Conservation (phyloP, 257 asterid species). For the Catharanthus roseus region DNA sequence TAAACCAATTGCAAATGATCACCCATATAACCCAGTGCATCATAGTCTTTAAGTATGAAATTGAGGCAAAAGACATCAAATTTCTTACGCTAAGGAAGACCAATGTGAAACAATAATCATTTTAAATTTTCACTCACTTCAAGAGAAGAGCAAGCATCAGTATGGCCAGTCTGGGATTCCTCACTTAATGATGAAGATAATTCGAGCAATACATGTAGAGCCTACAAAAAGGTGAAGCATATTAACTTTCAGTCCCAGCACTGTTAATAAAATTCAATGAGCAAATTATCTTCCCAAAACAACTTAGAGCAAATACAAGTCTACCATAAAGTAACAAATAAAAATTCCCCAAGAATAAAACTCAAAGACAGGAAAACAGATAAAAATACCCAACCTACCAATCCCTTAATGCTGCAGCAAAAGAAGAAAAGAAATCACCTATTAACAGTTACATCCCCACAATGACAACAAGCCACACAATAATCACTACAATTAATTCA, state of each 20-base stretch:
- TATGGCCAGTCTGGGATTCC: constrained; percentile 26
- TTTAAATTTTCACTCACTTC: constrained; percentile 51
- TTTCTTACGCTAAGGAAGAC: constrained; percentile 1
- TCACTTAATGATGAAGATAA: constrained; percentile 53
- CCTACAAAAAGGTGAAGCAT: constrained; percentile 43
- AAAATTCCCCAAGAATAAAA: too few species aligned
- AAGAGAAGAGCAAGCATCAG: constrained; percentile 28
- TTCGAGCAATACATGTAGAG: constrained; percentile 66
- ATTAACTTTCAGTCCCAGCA: constrained; percentile 9
- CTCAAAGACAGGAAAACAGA: background rate
- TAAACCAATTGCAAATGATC: background rate
- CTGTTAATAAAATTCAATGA: background rate
- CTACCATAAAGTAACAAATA: too few species aligned
- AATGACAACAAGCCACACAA: background rate
- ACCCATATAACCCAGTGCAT: background rate
- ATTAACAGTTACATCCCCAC: background rate
- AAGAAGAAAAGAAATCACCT: background rate
- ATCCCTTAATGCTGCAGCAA: background rate
- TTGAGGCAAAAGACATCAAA: background rate
- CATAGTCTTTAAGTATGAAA: background rate
- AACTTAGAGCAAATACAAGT: background rate
- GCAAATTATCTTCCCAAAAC: background rate
- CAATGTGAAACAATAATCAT: constrained; percentile 16
- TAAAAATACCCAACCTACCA: background rate
- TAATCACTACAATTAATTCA: background rate